Conservation (phyloP, 148 eudicot species). For the Suaeda aralocaspica region DNA sequence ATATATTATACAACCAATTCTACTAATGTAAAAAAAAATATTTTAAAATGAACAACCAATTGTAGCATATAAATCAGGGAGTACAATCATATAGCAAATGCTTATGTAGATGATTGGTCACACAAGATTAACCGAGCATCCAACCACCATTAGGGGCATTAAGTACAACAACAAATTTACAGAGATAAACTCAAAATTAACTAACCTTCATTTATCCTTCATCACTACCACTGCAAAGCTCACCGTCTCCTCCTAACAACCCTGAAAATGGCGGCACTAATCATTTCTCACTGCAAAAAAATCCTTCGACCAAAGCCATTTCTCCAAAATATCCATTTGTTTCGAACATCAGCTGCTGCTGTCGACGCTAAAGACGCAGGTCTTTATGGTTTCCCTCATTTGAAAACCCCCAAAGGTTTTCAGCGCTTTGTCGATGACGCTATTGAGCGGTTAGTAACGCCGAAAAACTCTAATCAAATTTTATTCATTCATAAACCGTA, state of each 20-base stretch:
- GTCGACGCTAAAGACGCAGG: slow-evolving; percentile 44
- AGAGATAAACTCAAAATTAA: no score
- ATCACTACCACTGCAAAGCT: no score
- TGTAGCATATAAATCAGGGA: no score
- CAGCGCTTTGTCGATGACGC: slow-evolving; percentile 89
- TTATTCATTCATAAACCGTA: background rate
- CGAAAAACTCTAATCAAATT: background rate
- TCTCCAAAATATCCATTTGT: slow-evolving; percentile 13
- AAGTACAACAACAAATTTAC: no score
- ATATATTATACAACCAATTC: no score
- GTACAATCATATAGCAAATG: no score
- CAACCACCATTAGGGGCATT: no score
- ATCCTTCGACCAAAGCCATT: slow-evolving; percentile 16
- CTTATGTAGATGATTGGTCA: no score
- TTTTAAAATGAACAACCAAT: no score
- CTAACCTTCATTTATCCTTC: no score
- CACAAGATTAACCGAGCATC: no score
- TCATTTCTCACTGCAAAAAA: slow-evolving; percentile 16
- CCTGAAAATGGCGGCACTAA: slow-evolving; percentile 25
- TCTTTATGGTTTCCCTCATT: slow-evolving; percentile 66
- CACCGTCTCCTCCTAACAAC: background rate
- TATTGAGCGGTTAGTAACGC: slow-evolving; percentile 48
- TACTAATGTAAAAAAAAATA: no score
- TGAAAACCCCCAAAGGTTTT: slow-evolving; percentile 73
- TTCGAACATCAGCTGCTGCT: slow-evolving; percentile 45